Base-by-base conservation (phyloP, 2,329 filamentous ascomycete genomes). In the Colletotrichum camelliae region DNA sequence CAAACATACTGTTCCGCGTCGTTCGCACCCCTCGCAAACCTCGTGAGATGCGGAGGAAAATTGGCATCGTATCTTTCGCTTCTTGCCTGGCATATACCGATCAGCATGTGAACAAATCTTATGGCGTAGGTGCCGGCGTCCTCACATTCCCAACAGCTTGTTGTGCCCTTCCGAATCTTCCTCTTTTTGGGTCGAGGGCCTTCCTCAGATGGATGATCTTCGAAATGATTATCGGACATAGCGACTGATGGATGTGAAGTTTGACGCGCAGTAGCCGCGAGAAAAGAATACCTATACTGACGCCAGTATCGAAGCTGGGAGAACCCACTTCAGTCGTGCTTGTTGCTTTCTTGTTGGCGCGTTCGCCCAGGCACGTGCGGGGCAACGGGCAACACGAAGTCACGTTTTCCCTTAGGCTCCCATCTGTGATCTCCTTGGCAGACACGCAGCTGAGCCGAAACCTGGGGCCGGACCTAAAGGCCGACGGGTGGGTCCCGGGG, bases 101-200 rank as follows among this genome's bases (percentile, higher is more conserved):
- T 68, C 5, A 62, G 55, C 31, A 7, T 5, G 7, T 18, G 7
- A 7, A 13, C 12, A 1, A 58, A 15, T n/a, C 18, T 21, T 18
- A 4, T 1, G n/a, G 18, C 13, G 2, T 15, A 2, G 9, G 1
- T 18, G 13, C 6, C 15, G 15, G 24, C 27, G 24, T 13, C 58
- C 31, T n/a, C 62, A 84, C 90, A 91, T 77, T 90, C 89, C 89
- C 89, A 91, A 80, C 90, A 91, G 72, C 88, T 90, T 35, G 82
- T 84, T 0, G 89, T 91, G 12, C 90, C 89, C 67, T 90, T 91
- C 27, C 89, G 87, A 29, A 89, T n/a, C 75, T 86, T 89, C 9
- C 57, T 70, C 18, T 15, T 52, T 35, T 62, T 60, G 12, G 4
- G 21, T 27, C 24, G 61, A 16, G 13, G 13, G 5, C n/a, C 21